A percentile compares a stretch with the other conserved stretches of the same genome.
phyloP scores from a whole-genome alignment of 352 stramenopile species.

The Globisporangium lucens region DNA sequence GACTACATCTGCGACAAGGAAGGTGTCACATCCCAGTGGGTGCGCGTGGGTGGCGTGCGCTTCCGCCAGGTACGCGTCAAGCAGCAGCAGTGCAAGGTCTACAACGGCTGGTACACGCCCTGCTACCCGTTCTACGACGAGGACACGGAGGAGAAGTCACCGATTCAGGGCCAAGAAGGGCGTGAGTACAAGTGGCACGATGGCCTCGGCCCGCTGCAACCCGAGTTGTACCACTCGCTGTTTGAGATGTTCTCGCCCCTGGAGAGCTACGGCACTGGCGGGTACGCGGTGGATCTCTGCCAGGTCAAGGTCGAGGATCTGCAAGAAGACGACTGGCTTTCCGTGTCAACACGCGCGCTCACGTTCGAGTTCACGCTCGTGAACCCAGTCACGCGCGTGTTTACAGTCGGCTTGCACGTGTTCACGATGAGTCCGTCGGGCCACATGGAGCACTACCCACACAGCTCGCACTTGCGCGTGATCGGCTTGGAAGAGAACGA shows the following conservation, averaged over 20 bases:
- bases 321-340: slow-evolving; percentile 69
- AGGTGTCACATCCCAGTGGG: slow-evolving; percentile 65
- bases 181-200: slow-evolving; percentile 69
- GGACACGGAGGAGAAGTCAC: slow-evolving; percentile 44
- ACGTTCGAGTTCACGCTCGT: slow-evolving; percentile 86
- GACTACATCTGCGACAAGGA: slow-evolving; percentile 52
- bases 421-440: slow-evolving; percentile 79
- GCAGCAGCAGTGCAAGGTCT: slow-evolving; percentile 64
- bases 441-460: slow-evolving; percentile 76
- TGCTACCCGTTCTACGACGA: slow-evolving; percentile 76
- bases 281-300: slow-evolving; percentile 77
- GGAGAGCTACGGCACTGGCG: slow-evolving; percentile 59
- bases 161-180: slow-evolving; percentile 39
- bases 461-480: slow-evolving; percentile 80
- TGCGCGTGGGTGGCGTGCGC: slow-evolving; percentile 69
- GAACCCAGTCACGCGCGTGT: slow-evolving; percentile 87
- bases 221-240: slow-evolving; percentile 54
- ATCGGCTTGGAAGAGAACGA: slow-evolving; percentile 69
- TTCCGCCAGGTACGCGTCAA: slow-evolving; percentile 84
- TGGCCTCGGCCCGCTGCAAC: slow-evolving; percentile 49
- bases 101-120: slow-evolving; percentile 50
- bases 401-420: slow-evolving; percentile 84
- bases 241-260: slow-evolving; percentile 43
- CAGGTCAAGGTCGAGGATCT: slow-evolving; percentile 56
- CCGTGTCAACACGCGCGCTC: slow-evolving; percentile 73